Base-by-base conservation (phyloP, 768 basidiomycete species). In the Lactifluus hygrophoroides region DNA sequence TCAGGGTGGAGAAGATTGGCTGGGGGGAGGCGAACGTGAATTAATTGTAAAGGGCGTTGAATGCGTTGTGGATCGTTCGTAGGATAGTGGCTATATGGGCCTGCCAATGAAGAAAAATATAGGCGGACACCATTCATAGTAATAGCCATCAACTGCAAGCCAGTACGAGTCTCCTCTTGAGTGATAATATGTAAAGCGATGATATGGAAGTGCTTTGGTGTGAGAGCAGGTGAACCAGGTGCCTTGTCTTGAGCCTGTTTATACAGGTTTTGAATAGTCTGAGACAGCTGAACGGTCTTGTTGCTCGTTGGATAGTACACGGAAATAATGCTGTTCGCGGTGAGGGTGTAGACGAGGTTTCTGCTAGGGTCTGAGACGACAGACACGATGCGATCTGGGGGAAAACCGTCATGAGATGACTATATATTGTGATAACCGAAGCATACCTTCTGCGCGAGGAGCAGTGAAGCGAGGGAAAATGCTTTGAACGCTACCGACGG, bases 61-160 rank as follows among this genome's bases (percentile, higher is more conserved):
- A 61, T 63, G 67, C 67, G 68, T 67, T 66, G 68, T 3, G 66
- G 42, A 27, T 61, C 56, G 43, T 50, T 67, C 17, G 72, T 72
- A 60, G 78, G 81, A 44, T 78, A 73, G 68, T 82, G 85, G 23
- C 74, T 73, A 62, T 79, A 80, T 21, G 73, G 69, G 51, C 73
- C 71, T 0, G 73, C 66, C 3, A 79, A 73, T 3, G 86, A 79
- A 1, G 80, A 80, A 68, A 96, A 92, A 75, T 90, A 97, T 1
- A 95, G 76, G 50, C 94, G 84, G 3, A 88, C 81, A 13, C 90
- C 94, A 51, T 86, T 93, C 28, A 78, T 75, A 23, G 93, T 92
- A 47, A 94, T 72, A 1, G 87, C 92, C 49, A 96, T 75, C 10
- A 98, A 77, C 57, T 90, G 89, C 13, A 89, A 73, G 14, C 81